Base-by-base conservation (phyloP, 148 eudicot genomes). In the Beta vulgaris region DNA sequence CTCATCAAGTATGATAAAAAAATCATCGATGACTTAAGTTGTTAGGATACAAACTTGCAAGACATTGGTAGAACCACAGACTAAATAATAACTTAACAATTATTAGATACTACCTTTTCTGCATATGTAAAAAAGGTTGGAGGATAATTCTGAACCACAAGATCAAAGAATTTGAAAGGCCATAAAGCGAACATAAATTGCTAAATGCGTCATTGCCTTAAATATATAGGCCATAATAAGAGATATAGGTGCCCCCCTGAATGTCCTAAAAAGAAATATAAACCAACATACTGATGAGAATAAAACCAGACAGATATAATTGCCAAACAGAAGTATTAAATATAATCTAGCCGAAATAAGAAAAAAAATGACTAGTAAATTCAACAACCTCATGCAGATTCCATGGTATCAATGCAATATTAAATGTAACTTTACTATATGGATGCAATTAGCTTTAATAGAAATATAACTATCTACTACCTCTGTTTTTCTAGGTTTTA, bases 91-190 rank as follows among this genome's bases (percentile, higher is more conserved):
- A n/a, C 32, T 67, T 6, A 59, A 36, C 13, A 61, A 77, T 74
- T 37, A 73, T 4, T 54, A 68, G 43, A 34, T 53, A 51, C 14
- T 77, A 95, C 98, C 96, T 95, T 92, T 57, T 92, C 98, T 68
- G 96, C 90, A 80, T 90, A 84, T 28, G 82, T 73, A 77, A 82
- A 77, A 76, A 95, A 95, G 55, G 92, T 85, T 25, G 89, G 76
- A 72, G 98, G 97, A 81, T 80, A 86, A 65, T 81, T 71, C 76
- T 89, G 89, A 80, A 95, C 80, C 76, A 92, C 83, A 70, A 95
- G 93, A 73, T 92, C 96, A 68, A 90, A 77, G 85, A 90, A 89
- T 73, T 89, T 90, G 88, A 91, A n/a, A 92, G 77, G 97, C 94
- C 92, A 89, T 89, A 86, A 95, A 84, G 59, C 97, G 96, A 42